Percentiles rank a stretch among this genome's conserved stretches.
Evolutionary conservation across 148 eudicot genomes (phyloP).

Genomic region (Fagopyrum tataricum): DNA sequence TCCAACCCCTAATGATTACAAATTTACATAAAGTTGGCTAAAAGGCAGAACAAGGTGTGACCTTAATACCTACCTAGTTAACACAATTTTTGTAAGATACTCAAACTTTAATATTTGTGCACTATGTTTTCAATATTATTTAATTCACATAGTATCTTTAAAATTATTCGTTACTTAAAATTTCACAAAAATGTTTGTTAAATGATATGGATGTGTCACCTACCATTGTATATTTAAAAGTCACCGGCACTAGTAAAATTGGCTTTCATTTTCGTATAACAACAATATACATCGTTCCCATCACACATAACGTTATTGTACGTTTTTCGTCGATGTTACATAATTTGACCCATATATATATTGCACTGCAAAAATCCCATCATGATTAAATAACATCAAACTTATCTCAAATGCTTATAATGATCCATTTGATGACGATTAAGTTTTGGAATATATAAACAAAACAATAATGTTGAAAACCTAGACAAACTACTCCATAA

Average conservation of each 20-base stretch:
- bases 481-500: neutral
- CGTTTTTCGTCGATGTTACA: no score
- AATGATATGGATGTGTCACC: neutral
- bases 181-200: neutral
- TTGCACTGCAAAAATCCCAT: neutral
- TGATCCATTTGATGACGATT: neutral
- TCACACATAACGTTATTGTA: neutral
- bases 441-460: neutral
- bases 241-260: neutral
- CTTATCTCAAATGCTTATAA: neutral
- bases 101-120: no score
- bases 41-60: no score
- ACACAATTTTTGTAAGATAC: no score
- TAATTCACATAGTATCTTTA: neutral
- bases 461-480: neutral
- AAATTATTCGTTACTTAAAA: neutral
- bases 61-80: no score
- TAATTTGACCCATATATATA: neutral
- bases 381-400: neutral
- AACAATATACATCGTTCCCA: conserved; percentile 6
- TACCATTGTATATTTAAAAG: neutral
- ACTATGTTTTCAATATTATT: no score
- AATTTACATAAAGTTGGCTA: no score
- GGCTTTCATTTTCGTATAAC: conserved; percentile 2
- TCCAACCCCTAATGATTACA: no score